Conservation (phyloP, 768 basidiomycete genomes). For the Xerocomus brunneocitrinus region DNA sequence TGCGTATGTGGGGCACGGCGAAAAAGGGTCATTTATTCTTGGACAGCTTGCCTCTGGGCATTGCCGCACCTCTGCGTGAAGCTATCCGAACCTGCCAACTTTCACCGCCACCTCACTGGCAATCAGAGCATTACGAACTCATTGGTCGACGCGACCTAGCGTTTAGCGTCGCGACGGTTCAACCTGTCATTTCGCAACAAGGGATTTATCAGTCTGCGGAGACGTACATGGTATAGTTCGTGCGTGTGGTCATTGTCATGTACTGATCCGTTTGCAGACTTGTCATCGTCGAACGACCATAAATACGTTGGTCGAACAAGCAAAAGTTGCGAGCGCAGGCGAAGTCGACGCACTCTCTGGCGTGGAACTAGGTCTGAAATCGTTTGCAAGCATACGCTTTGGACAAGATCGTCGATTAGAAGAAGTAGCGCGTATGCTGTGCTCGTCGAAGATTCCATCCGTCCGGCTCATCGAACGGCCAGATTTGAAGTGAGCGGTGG, state of each 20-base stretch:
- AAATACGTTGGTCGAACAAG: constrained; percentile 45
- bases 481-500: constrained; percentile 56
- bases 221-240: constrained; percentile 27
- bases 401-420: constrained; percentile 86
- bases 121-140: constrained; percentile 35
- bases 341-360: constrained; percentile 61
- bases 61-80: constrained; percentile 77
- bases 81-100: constrained; percentile 81
- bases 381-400: constrained; percentile 81
- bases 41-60: constrained; percentile 58
- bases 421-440: constrained; percentile 88
- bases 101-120: constrained; percentile 72
- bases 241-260: not conserved
- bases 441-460: constrained; percentile 66
- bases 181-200: constrained; percentile 27
- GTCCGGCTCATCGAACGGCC: constrained; percentile 65
- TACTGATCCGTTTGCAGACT: constrained; percentile 39
- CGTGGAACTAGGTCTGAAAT: constrained; percentile 66
- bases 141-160: constrained; percentile 31
- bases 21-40: constrained; percentile 46
- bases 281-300: constrained; percentile 48
- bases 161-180: constrained; percentile 29
- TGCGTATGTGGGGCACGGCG: constrained; percentile 36
- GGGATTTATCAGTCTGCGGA: constrained; percentile 30
- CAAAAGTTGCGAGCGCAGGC: constrained; percentile 46